A percentile compares a stretch with the other conserved stretches of the same genome.
Evolutionary conservation across 768 basidiomycete species (phyloP).

Genomic region (Gymnopilus dilepis): DNA sequence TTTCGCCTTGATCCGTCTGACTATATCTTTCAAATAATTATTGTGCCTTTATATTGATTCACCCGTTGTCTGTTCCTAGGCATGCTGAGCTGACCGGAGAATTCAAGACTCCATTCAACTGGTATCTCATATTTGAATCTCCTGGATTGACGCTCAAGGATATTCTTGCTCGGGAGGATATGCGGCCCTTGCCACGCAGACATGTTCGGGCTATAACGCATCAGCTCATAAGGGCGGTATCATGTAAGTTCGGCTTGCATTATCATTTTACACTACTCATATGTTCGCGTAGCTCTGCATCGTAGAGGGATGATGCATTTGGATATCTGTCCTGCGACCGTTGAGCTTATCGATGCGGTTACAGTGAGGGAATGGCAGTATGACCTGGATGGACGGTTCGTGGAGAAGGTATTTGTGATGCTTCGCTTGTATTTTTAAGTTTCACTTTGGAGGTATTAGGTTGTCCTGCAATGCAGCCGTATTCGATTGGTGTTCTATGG

Average conservation of each 20-base stretch:
- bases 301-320: neutral
- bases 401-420: neutral
- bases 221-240: neutral
- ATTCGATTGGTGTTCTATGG: neutral
- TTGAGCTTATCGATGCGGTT: neutral
- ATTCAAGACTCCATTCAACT: neutral
- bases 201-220: neutral
- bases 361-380: neutral
- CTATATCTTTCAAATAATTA: too few relatives aligned
- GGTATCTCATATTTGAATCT: neutral
- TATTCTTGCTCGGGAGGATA: neutral
- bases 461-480: neutral
- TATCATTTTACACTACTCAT: too few relatives aligned
- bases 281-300: neutral
- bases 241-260: too few relatives aligned
- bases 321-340: neutral
- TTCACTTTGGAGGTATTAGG: neutral
- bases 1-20: too few relatives aligned
- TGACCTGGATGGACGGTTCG: neutral
- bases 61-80: too few relatives aligned
- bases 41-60: too few relatives aligned
- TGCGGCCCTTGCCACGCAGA: neutral
- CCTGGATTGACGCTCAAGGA: neutral
- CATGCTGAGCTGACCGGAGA: neutral
- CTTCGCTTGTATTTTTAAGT: neutral